Evolutionary conservation across 306 rosid species (phyloP).

Genomic region (Begonia masoniana): DNA sequence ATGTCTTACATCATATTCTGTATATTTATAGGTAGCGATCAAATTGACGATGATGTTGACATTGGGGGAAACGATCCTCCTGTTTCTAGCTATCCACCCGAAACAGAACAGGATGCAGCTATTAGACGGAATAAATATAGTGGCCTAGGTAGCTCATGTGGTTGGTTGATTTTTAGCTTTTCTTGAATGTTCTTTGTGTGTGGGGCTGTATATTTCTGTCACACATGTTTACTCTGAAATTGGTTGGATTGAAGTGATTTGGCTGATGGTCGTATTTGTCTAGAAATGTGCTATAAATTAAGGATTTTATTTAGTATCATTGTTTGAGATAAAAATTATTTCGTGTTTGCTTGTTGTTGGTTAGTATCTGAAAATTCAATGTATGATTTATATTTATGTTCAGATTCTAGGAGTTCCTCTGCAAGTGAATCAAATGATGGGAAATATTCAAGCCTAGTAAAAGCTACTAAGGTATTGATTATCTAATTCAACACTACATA

Average conservation of each 20-base stretch:
- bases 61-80: conserved; percentile 65
- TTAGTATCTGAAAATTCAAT: too few species aligned
- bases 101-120: conserved; percentile 36
- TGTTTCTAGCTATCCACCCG: conserved; percentile 50
- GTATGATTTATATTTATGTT: conserved; percentile 18
- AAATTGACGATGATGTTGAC: conserved; percentile 58
- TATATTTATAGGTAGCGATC: conserved; percentile 42
- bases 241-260: too few species aligned
- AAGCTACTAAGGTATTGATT: conserved; percentile 27
- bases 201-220: not conserved
- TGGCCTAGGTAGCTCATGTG: conserved; percentile 35
- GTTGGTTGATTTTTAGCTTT: conserved; percentile 20
- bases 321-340: too few species aligned
- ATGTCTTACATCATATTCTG: conserved; percentile 1
- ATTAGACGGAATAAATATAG: conserved; percentile 16
- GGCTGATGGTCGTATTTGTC: too few species aligned
- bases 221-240: too few species aligned
- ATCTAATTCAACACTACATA: not conserved
- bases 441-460: conserved; percentile 29
- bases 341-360: too few species aligned
- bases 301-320: too few species aligned
- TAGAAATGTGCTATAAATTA: too few species aligned
- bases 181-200: not conserved
- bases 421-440: conserved; percentile 42
- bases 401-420: conserved; percentile 42